Conservation (phyloP, 2,329 filamentous ascomycete species). For the Fusarium continuum region DNA sequence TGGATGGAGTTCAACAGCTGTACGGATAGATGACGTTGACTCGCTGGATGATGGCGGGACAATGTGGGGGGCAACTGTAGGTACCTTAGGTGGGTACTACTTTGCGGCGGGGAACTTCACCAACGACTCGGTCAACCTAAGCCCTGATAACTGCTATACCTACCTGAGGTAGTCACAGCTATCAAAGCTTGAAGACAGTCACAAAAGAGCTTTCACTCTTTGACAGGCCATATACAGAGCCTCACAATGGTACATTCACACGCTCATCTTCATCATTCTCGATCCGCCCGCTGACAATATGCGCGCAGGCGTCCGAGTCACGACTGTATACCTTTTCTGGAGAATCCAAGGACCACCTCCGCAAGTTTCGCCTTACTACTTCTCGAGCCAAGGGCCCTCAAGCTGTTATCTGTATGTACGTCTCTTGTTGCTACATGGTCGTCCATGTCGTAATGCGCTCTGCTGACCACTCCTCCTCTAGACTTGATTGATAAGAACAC, state of each 20-base stretch:
- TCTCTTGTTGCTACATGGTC: constrained; percentile 35
- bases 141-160: constrained; percentile 22
- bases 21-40: constrained; percentile 37
- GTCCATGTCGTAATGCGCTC: neutral
- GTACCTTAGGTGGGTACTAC: constrained; percentile 4
- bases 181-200: constrained; percentile 8
- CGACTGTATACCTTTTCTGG: constrained; percentile 92
- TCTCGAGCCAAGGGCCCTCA: constrained; percentile 87
- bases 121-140: constrained; percentile 16
- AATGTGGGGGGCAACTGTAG: constrained; percentile 18
- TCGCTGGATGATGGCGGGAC: constrained; percentile 23
- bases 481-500: constrained; percentile 91
- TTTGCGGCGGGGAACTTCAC: constrained; percentile 29
- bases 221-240: neutral
- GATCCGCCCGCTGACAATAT: constrained; percentile 21
- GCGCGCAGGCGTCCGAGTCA: constrained; percentile 72
- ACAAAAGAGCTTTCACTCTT: neutral
- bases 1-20: constrained; percentile 12
- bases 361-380: constrained; percentile 93
- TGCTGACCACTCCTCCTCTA: constrained; percentile 52
- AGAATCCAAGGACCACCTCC: constrained; percentile 87
- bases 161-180: neutral
- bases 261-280: neutral
- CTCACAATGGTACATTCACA: constrained; percentile 29
- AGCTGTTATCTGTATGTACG: constrained; percentile 88